These are phyloP conservation scores for Penicillium argentinense DNA, from an alignment of 495 filamentous ascomycete genomes.

Conservation along the genomic window DNA sequence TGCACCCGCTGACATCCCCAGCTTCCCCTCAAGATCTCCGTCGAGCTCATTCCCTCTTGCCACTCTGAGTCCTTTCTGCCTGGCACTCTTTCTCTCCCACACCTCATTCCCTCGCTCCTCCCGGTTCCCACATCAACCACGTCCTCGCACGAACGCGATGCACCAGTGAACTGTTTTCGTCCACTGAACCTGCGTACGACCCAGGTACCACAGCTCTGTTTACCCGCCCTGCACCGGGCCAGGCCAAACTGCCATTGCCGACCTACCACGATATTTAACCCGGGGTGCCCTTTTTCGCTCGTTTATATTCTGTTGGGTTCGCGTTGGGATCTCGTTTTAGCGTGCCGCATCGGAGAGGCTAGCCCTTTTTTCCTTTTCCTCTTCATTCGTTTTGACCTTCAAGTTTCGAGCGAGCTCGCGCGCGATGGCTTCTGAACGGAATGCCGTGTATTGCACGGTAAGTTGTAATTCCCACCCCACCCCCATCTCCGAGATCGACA, in stretches of 20 bases:
- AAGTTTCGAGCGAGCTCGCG: constrained; percentile 6
- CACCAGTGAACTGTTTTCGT: constrained; percentile 22
- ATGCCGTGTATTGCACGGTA: constrained; percentile 61
- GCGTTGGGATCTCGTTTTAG: too few relatives aligned
- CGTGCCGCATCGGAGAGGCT: too few relatives aligned
- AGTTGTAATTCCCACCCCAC: constrained; percentile 8
- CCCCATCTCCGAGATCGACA: neutral
- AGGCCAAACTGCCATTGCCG: constrained; percentile 16
- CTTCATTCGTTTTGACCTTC: neutral
- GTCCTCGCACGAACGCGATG: constrained; percentile 18
- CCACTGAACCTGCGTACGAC: constrained; percentile 21
- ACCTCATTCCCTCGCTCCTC: neutral
- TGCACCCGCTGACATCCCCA: neutral
- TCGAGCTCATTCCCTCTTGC: neutral
- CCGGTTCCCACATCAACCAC: constrained; percentile 10
- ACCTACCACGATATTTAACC: constrained; percentile 1
- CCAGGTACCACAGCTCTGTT: constrained; percentile 25
- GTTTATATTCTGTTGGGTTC: too few relatives aligned
- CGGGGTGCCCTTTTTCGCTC: too few relatives aligned
- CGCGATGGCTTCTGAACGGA: constrained; percentile 34
- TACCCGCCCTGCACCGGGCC: constrained; percentile 8
- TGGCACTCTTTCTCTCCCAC: neutral
- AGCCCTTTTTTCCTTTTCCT: constrained; percentile 5
- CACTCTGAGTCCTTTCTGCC: neutral
- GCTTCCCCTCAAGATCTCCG: constrained; percentile 1